Conservation (phyloP, 1,139 yeast genomes). For the Saccharomyces hybrid region DNA sequence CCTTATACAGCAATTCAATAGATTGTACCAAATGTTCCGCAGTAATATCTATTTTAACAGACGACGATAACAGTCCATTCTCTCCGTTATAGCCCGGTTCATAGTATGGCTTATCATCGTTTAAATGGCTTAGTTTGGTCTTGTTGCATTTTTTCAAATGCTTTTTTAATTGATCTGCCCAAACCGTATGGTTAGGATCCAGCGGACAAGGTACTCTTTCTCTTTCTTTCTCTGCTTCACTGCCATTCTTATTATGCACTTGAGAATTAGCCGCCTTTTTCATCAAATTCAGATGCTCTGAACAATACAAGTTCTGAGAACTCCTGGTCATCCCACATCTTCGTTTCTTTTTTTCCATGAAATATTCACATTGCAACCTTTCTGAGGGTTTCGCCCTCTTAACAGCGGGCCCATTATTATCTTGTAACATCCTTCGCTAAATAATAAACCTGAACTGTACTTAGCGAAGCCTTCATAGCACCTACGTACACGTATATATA, state of each 20-base stretch:
- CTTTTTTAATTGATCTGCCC: constrained; percentile 47
- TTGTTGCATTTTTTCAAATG: constrained; percentile 63
- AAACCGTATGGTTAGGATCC: constrained; percentile 68
- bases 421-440: neutral
- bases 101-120: constrained; percentile 31
- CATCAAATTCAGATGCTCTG: constrained; percentile 18
- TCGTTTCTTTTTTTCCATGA: constrained; percentile 22
- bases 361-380: constrained; percentile 20
- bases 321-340: constrained; percentile 27
- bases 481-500: neutral
- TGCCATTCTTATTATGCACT: constrained; percentile 1
- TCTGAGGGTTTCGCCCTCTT: constrained; percentile 6
- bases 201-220: constrained; percentile 65
- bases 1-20: constrained; percentile 3
- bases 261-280: constrained; percentile 1
- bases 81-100: constrained; percentile 17
- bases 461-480: neutral
- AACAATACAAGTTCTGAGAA: constrained; percentile 16
- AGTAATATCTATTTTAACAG: constrained; percentile 1
- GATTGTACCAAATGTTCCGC: neutral
- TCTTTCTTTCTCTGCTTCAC: neutral
- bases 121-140: constrained; percentile 35
- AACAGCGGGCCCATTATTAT: constrained; percentile 1
- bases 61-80: neutral
- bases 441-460: neutral